Conservation (phyloP, 371 early-diverging fungal species). For the Actinomortierella ambigua region DNA sequence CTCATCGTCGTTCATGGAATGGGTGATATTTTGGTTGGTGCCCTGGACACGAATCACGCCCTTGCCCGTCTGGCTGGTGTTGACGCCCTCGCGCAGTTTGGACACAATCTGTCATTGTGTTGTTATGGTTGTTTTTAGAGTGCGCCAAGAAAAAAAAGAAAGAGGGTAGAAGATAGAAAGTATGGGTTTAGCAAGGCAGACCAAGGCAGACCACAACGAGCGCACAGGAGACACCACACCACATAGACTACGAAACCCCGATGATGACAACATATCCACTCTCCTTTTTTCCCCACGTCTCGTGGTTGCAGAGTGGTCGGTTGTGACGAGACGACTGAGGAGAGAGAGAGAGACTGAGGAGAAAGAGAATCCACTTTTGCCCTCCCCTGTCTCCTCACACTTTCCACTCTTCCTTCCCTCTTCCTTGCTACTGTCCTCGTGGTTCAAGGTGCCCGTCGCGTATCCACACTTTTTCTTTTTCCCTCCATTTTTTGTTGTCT, state of each 20-base stretch:
- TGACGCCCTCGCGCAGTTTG: slow-evolving; percentile 66
- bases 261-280: too few species aligned
- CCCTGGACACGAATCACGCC: slow-evolving; percentile 88
- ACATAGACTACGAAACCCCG: too few species aligned
- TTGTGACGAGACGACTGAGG: too few species aligned
- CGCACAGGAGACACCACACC: not conserved
- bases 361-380: too few species aligned
- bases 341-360: too few species aligned
- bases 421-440: too few species aligned
- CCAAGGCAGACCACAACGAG: not conserved
- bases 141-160: slow-evolving; percentile 1
- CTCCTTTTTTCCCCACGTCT: too few species aligned
- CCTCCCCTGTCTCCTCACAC: too few species aligned
- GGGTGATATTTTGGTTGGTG: slow-evolving; percentile 74
- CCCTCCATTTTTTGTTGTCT: slow-evolving; percentile 5
- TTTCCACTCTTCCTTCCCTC: too few species aligned
- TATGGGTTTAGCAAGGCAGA: not conserved
- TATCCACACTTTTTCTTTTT: too few species aligned
- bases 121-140: slow-evolving; percentile 1
- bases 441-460: too few species aligned
- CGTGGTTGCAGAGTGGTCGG: too few species aligned
- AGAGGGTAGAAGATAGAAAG: slow-evolving; percentile 1
- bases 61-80: slow-evolving; percentile 67
- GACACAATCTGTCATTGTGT: slow-evolving; percentile 59
- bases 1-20: slow-evolving; percentile 98